Percentiles rank a stretch among this genome's conserved stretches.
Conservation (phyloP, 345 rosid species). For the Hibiscus trionum region DNA sequence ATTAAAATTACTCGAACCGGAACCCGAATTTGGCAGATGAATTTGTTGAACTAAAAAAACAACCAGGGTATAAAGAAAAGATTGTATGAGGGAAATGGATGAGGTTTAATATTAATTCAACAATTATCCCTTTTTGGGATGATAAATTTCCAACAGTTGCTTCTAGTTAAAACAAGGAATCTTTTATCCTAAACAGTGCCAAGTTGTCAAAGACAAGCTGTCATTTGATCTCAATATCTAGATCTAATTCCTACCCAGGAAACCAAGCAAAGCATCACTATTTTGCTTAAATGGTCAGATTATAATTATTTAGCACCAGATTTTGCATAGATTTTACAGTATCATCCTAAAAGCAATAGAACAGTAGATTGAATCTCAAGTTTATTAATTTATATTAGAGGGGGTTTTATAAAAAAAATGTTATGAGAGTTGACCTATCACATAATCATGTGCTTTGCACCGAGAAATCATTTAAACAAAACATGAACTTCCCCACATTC, state of each 20-base stretch:
- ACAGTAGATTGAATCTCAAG: not conserved
- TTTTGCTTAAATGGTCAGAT: conserved; percentile 1
- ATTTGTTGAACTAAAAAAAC: not conserved
- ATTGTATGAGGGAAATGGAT: not conserved
- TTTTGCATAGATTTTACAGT: conserved; percentile 3
- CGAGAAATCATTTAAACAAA: conserved; percentile 23
- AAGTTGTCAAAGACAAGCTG: not conserved
- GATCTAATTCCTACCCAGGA: not conserved
- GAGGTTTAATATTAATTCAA: not conserved
- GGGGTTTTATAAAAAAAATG: not conserved
- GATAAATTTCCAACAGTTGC: not conserved
- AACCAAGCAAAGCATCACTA: conserved; percentile 1
- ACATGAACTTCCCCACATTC: not conserved
- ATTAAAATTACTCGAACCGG: not conserved
- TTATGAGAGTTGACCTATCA: conserved; percentile 21
- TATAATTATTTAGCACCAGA: not conserved
- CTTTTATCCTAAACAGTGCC: conserved; percentile 10
- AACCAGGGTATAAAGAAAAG: not conserved
- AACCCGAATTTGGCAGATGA: not conserved
- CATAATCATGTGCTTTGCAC: conserved; percentile 36
- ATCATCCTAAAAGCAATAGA: not conserved
- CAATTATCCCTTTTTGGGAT: not conserved
- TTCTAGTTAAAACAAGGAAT: conserved; percentile 1
- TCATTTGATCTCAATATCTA: not conserved
- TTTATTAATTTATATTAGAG: not conserved